Base-by-base conservation (phyloP, 2,329 filamentous ascomycete species). In the Nothophoma quercina region DNA sequence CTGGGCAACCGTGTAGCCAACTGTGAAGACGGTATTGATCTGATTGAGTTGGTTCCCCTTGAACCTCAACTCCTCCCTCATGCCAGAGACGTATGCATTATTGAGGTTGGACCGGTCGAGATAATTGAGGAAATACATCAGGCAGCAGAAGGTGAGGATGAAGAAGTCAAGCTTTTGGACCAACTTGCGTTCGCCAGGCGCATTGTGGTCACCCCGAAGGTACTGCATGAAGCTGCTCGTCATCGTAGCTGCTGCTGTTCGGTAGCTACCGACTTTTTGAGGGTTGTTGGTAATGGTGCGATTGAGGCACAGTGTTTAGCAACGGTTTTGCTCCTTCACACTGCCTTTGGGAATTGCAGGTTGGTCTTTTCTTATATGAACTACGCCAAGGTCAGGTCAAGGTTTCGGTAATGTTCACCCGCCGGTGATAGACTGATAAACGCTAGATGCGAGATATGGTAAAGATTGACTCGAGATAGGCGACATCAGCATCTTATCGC, bases 141-240 rank as follows among this genome's bases (percentile, higher is more conserved):
- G 64, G 63, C 84, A 87, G 69, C 85, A 87, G 63, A 87, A 87
- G 0, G 82, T 85, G 35, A 87, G 69, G 60, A 87, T 86, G 71
- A 86, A 87, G 62, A 86, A 86, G 65, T 87, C 85, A 39, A 86
- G 83, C 72, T 84, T 86, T 32, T 76, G 78, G 5, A 87, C 73
- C 19, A 86, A 70, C 52, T 75, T 76, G 25, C 71, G 68, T 59
- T 80, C 78, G 12, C 70, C 72, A 10, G 70, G 67, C 13, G 68
- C 65, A 41, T 59, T 63, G 30, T 74, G 70, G 6, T 68, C 68
- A 29, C 73, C 69, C 9, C 69, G 67, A 25, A 75, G 47, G 51
- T 76, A 75, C 23, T 64, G 56, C 21, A 68, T 34, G 51, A 74
- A 64, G 45, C 50, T 53, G 46, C 64, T 65, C 12, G 60, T 55